phyloP scores from a whole-genome alignment of 192 early-diverging fungal species.

The Chytriomyces confervae region DNA sequence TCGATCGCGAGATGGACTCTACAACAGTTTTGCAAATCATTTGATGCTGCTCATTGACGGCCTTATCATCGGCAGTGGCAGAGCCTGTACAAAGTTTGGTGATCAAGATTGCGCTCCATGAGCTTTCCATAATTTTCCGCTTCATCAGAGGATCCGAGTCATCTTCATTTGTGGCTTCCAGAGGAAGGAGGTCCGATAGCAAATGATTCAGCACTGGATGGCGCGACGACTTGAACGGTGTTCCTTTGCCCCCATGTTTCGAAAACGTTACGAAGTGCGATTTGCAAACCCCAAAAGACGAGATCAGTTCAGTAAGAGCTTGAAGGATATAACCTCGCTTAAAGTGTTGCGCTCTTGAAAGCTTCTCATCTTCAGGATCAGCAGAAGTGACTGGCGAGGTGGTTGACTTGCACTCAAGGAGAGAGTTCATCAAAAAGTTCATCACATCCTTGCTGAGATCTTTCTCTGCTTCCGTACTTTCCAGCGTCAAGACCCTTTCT shows the following conservation, averaged over 20 bases:
- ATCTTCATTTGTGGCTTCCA: slow-evolving; percentile 14
- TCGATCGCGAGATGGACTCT: slow-evolving; percentile 64
- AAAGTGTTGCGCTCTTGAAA: slow-evolving; percentile 35
- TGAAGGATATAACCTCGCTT: slow-evolving; percentile 82
- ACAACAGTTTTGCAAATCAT: slow-evolving; percentile 69
- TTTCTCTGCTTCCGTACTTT: slow-evolving; percentile 20
- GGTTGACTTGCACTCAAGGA: slow-evolving; percentile 40
- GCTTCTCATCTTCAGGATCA: slow-evolving; percentile 1
- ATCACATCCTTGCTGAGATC: slow-evolving; percentile 60
- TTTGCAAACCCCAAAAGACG: slow-evolving; percentile 83
- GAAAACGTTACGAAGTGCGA: slow-evolving; percentile 29
- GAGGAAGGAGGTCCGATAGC: slow-evolving; percentile 73
- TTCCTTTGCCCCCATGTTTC: slow-evolving; percentile 48
- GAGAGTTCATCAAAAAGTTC: slow-evolving; percentile 60
- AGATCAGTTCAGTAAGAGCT: slow-evolving; percentile 84
- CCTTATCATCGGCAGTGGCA: slow-evolving; percentile 52
- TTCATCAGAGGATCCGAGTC: slow-evolving; percentile 18
- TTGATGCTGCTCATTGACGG: slow-evolving; percentile 62
- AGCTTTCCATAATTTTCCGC: slow-evolving; percentile 41
- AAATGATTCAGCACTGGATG: slow-evolving; percentile 65
- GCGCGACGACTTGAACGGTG: slow-evolving; percentile 43
- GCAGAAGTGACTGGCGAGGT: neutral
- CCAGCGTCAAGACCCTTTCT: neutral
- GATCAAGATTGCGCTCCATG: slow-evolving; percentile 45
- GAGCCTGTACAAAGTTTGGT: slow-evolving; percentile 48